These are phyloP conservation scores for Plasmodium ovale DNA, from an alignment of 169 alveolate genomes.

Conservation along the genomic window DNA sequence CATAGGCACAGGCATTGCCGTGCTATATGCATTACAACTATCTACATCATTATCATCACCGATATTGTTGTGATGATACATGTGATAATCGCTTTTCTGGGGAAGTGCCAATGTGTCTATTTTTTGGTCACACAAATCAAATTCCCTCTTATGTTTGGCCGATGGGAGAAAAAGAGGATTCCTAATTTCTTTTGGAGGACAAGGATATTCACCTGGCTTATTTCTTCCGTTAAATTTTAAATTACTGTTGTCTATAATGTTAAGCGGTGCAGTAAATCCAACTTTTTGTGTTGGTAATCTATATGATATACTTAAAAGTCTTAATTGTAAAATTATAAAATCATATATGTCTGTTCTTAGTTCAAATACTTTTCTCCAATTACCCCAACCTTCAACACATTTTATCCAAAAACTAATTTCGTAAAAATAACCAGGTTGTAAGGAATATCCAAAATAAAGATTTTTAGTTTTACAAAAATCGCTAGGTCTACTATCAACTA, in stretches of 20 bases:
- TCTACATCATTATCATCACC: background rate
- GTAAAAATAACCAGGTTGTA: constrained; percentile 89
- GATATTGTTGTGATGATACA: background rate
- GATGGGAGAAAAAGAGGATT: constrained; percentile 21
- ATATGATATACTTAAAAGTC: constrained; percentile 79
- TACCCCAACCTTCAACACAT: constrained; percentile 88
- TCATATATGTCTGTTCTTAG: constrained; percentile 83
- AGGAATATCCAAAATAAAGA: constrained; percentile 79
- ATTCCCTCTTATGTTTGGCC: constrained; percentile 59
- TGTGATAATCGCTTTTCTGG: background rate
- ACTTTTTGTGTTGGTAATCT: constrained; percentile 82
- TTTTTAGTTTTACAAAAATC: constrained; percentile 87
- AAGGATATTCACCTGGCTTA: constrained; percentile 21
- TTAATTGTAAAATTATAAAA: constrained; percentile 79
- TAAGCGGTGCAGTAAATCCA: constrained; percentile 80
- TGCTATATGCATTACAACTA: too few species aligned
- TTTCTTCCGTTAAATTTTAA: constrained; percentile 27
- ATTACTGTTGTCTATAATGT: constrained; percentile 21
- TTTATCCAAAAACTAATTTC: constrained; percentile 84
- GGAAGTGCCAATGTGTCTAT: background rate
- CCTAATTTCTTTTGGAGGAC: constrained; percentile 35
- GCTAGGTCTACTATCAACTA: constrained; percentile 87
- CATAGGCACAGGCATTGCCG: too few species aligned
- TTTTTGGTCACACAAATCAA: background rate
- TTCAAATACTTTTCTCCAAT: constrained; percentile 85